A percentile compares a stretch with the other conserved stretches of the same genome.
Conservation (phyloP, 495 filamentous ascomycete species). For the Penicilliopsis zonata region DNA sequence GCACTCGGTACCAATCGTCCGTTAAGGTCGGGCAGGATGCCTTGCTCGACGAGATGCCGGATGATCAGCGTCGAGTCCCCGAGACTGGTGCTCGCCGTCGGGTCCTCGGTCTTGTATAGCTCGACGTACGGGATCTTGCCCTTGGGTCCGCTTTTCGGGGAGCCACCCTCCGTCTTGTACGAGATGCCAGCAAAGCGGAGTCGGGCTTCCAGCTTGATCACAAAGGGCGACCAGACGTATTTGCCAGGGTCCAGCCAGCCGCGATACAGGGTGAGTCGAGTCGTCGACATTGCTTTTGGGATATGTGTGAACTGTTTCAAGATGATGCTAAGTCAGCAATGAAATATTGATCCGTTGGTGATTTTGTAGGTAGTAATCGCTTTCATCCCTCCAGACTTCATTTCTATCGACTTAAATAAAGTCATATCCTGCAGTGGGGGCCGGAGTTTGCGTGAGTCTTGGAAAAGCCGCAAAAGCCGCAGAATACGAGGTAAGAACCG, state of each 20-base stretch:
- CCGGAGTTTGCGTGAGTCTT: no score
- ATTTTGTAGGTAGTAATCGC: no score
- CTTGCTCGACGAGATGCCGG: slow-evolving; percentile 24
- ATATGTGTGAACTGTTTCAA: no score
- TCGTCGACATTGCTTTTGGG: no score
- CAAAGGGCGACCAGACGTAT: slow-evolving; percentile 54
- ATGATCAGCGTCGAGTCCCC: slow-evolving; percentile 46
- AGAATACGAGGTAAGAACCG: no score
- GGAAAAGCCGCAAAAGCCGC: no score
- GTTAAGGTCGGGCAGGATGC: slow-evolving; percentile 37
- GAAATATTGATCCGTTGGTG: no score
- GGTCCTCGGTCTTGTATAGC: slow-evolving; percentile 5
- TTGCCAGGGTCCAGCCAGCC: slow-evolving; percentile 25
- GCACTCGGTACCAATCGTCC: slow-evolving; percentile 16
- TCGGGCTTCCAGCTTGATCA: slow-evolving; percentile 51
- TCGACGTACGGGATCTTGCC: slow-evolving; percentile 49
- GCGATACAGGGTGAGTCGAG: slow-evolving; percentile 40
- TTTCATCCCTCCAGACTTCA: no score
- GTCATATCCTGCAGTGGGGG: no score
- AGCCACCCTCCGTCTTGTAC: slow-evolving; percentile 35
- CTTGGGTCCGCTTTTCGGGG: slow-evolving; percentile 27
- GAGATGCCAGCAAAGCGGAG: slow-evolving; percentile 39
- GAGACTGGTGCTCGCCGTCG: slow-evolving; percentile 6
- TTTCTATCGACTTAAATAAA: no score
- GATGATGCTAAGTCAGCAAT: no score